phyloP scores from a whole-genome alignment of 2,329 filamentous ascomycete genomes.

The Zymoseptoria passerinii region DNA sequence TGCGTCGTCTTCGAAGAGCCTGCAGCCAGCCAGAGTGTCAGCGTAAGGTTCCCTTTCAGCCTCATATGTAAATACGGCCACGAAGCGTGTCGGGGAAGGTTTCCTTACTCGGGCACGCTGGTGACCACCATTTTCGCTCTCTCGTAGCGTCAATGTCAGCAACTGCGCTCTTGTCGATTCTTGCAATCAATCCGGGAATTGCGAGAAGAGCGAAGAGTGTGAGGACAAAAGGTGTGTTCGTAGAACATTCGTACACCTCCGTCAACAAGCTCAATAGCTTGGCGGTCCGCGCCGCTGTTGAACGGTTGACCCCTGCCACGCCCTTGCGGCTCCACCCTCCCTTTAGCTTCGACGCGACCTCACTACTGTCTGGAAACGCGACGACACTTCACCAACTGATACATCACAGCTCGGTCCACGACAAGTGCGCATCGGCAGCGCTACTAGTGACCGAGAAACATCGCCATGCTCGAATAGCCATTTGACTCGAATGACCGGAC shows the following conservation, averaged over 20 bases:
- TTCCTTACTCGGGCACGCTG: conserved; percentile 28
- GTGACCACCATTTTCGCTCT: conserved; percentile 20
- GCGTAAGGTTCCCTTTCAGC: not conserved
- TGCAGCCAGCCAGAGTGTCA: conserved; percentile 40
- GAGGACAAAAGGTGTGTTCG: not conserved
- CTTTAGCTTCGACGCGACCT: not conserved
- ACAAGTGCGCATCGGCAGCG: not conserved
- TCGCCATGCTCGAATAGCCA: not conserved
- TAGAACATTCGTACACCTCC: not conserved
- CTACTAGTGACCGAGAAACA: not conserved
- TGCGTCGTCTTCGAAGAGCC: conserved; percentile 87
- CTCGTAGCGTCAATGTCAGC: not conserved
- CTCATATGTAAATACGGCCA: not conserved
- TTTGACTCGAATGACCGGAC: not conserved
- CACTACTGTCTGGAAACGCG: not conserved
- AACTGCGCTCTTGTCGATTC: not conserved
- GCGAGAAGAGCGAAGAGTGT: not conserved
- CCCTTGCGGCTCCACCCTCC: not conserved
- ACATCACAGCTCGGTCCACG: not conserved
- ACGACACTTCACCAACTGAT: not conserved
- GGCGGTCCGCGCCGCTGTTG: not conserved
- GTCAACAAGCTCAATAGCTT: not conserved
- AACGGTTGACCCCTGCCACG: not conserved
- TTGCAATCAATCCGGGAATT: not conserved
- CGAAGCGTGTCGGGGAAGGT: not conserved